Base-by-base conservation (phyloP, 2,329 filamentous ascomycete species). In the Fusarium sp. region DNA sequence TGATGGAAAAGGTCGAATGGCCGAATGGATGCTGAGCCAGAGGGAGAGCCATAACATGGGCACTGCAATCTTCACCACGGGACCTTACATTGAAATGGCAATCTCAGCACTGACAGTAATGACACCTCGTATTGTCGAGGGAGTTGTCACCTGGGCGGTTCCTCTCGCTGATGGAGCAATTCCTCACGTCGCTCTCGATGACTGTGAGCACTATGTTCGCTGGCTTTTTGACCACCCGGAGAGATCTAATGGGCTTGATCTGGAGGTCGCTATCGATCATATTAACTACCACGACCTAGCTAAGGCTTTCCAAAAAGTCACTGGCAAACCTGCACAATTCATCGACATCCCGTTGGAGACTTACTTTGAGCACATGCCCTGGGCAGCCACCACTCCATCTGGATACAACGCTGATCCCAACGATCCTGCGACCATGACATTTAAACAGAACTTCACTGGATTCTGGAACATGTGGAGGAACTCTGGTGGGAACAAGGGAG, bases 1-100 rank as follows among this genome's bases (percentile, higher is more conserved):
- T 53, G 86, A 85, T 66, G 81, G 79, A 8, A 86, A 87, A 73
- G 85, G 86, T 5, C 76, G 85, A 16, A 72, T 87, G 11, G 83
- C 79, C 2, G 81, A 86, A 65, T 86, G 82, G 83, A 81, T 87
- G n/a, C 72, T 85, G 11, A 75, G 77, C 25, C 85, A 86, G 74
- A 64, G 30, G 7, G 33, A 58, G 18, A 19, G 12, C 1, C 19
- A 44, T 6, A 33, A 23, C 3, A 73, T 73, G 71, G 61, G 66
- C 0, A 50, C 40, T 9, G 50, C 71, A 0, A 33, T 73, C 1
- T 73, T 73, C 9, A 71, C 71, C 1, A 71, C 69, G 2, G 71
- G 71, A 0, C 71, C 69, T 0, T 73, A 73, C 8, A 67, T 73
- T 2, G 49, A 58, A 4, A 73, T 73, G 71, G 30, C 66, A 0